Base-by-base conservation (phyloP, 2,329 filamentous ascomycete species). In the Bipolaris gigantea region DNA sequence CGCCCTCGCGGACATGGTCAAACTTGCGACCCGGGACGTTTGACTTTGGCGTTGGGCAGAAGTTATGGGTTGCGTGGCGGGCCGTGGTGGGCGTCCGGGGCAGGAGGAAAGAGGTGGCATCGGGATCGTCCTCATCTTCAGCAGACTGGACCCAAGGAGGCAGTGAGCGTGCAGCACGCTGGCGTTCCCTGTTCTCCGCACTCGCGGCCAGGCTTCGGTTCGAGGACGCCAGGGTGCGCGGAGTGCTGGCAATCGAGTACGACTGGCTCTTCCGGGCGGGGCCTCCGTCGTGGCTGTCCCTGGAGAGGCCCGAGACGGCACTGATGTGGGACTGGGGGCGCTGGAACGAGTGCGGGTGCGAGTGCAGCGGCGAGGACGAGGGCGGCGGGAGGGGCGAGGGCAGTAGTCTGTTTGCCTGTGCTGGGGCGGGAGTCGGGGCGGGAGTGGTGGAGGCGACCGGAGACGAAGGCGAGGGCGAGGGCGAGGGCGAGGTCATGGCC, bases 101-200 rank as follows among this genome's bases (percentile, higher is more conserved):
- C n/a, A 73, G 68, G 33, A 73, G 67, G 38, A 66, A 61, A 10
- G 62, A 63, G 11, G 69, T 66, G 5, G 63, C 61, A 40, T 71
- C 66, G 52, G 56, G 67, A 50, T 66, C 60, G 40, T 72, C 73
- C 50, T 73, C 70, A 40, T 74, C 70, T 53, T 74, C 70, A 56
- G 65, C 62, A 15, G 71, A 67, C 53, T 72, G 73, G 30, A 76
- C 72, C 73, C 73, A 76, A 47, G 72, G 72, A 25, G 73, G 73
- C 19, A 75, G 64, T 5, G 72, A 70, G 36, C 72, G 61, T 43
- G 67, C 72, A 35, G 64, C 64, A 42, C 71, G 71, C 60, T 72
- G 71, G 39, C 61, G 61, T 41, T 73, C 70, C 39, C 59, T 57
- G 61, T 66, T 72, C 36, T 73, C 69, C 19, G 62, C 64, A 38